Conservation (phyloP, 78 protist species). For the Tieghemostelium lacteum region DNA sequence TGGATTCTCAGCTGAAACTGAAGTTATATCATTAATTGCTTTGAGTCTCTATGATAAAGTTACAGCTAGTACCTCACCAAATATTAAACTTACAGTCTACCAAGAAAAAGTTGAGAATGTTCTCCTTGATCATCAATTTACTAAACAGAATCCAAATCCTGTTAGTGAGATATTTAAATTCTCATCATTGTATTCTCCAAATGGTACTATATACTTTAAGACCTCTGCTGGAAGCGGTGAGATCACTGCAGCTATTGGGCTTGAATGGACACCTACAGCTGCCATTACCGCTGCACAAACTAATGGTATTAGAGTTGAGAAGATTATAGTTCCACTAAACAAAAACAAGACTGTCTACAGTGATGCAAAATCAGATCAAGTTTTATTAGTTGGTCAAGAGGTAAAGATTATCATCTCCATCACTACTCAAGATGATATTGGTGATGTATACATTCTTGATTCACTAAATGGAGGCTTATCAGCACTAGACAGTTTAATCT, state of each 20-base stretch:
- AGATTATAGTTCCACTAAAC: background rate
- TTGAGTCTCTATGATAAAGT: constrained; percentile 33
- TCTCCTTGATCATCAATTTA: background rate
- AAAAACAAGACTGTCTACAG: background rate
- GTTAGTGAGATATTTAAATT: background rate
- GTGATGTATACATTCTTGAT: constrained; percentile 47
- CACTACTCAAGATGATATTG: constrained; percentile 44
- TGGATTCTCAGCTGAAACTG: constrained; percentile 12
- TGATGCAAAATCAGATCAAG: too few relatives aligned
- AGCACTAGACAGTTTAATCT: constrained; percentile 59
- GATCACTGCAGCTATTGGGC: constrained; percentile 40
- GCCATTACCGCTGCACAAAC: constrained; percentile 10
- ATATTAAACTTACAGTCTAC: constrained; percentile 7
- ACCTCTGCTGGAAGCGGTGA: constrained; percentile 35
- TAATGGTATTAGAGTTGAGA: constrained; percentile 63
- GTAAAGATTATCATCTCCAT: constrained; percentile 36
- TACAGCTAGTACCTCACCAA: constrained; percentile 12
- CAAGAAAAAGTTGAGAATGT: background rate
- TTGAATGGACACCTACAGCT: constrained; percentile 33
- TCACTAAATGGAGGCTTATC: constrained; percentile 19
- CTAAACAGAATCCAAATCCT: background rate
- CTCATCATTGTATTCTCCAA: background rate
- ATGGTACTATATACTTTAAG: constrained; percentile 12
- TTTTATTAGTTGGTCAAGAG: constrained; percentile 33
- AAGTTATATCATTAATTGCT: constrained; percentile 26